These are phyloP conservation scores for Parachlorella kessleri DNA, from an alignment of 139 green algal genomes.

Conservation along the genomic window DNA sequence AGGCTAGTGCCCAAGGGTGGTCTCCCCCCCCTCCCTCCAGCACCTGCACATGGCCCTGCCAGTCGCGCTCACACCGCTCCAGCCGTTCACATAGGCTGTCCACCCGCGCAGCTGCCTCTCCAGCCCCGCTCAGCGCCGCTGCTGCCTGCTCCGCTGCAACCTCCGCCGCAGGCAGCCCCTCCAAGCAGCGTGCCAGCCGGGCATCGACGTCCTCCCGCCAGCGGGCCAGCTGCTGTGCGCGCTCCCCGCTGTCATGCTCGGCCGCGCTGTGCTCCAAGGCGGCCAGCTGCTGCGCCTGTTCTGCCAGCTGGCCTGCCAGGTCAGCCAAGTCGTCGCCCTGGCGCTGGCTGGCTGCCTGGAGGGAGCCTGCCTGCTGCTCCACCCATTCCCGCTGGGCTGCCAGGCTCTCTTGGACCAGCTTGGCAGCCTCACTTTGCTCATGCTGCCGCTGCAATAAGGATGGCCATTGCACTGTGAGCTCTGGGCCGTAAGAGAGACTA, in stretches of 20 bases:
- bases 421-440: background rate
- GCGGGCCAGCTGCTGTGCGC: background rate
- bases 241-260: too few species aligned
- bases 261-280: background rate
- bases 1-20: too few species aligned
- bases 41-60: too few species aligned
- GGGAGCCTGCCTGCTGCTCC: background rate
- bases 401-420: constrained; percentile 5
- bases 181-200: constrained; percentile 4
- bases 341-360: constrained; percentile 1
- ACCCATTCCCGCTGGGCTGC: constrained; percentile 19
- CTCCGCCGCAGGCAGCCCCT: background rate
- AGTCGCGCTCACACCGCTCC: too few species aligned
- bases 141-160: too few species aligned
- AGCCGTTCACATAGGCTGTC: too few species aligned
- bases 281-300: constrained; percentile 10
- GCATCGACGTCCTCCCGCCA: constrained; percentile 23
- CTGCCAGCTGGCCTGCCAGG: background rate
- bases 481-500: too few species aligned
- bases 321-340: background rate
- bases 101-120: too few species aligned
- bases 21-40: too few species aligned
- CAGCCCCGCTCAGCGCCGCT: too few species aligned
- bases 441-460: background rate
- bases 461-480: background rate